phyloP scores from a whole-genome alignment of 2,329 filamentous ascomycete species.

The Penicillium italicum region DNA sequence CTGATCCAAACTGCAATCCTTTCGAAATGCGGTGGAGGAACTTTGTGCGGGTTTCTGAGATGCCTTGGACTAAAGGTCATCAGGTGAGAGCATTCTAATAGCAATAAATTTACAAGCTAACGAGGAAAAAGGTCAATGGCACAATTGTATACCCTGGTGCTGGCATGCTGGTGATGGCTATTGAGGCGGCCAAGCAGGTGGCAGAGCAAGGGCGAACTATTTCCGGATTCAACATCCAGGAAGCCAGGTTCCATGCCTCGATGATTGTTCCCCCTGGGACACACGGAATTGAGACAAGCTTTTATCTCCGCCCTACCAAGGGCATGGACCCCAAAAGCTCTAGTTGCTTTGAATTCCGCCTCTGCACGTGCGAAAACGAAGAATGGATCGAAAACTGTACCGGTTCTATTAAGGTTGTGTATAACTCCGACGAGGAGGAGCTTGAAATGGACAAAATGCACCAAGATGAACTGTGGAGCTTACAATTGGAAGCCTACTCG shows the following conservation, averaged over 20 bases:
- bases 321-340: background rate
- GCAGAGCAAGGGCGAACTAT: background rate
- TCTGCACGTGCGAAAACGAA: conserved; percentile 4
- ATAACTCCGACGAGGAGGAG: background rate
- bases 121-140: conserved; percentile 15
- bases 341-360: conserved; percentile 1
- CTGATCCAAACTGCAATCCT: conserved; percentile 6
- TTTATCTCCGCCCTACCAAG: background rate
- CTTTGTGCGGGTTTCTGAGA: conserved; percentile 38
- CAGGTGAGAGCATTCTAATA: conserved; percentile 11
- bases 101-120: background rate
- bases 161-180: conserved; percentile 1
- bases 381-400: conserved; percentile 3
- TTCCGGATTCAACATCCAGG: background rate
- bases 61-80: conserved; percentile 48
- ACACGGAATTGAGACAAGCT: background rate
- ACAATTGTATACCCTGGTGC: conserved; percentile 1
- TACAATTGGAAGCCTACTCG: background rate
- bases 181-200: conserved; percentile 1
- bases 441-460: background rate
- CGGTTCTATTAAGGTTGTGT: background rate
- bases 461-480: background rate
- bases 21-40: conserved; percentile 41
- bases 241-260: background rate
- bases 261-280: background rate